Base-by-base conservation (phyloP, 2,329 filamentous ascomycete species). In the Tolypocladium nubicola region DNA sequence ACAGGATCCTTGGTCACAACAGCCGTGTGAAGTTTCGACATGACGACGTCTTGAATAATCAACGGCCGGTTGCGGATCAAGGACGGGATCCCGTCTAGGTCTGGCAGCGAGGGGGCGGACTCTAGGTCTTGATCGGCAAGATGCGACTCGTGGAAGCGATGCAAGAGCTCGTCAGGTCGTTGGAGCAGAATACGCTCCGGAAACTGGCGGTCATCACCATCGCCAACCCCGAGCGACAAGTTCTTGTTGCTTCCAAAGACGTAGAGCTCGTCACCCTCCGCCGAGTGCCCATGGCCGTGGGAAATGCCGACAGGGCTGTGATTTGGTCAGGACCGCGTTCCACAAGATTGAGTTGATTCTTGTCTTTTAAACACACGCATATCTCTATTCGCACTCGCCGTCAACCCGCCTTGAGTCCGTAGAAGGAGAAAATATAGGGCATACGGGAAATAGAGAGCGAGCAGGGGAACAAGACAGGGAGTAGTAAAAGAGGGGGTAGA, bases 191-290 rank as follows among this genome's bases (percentile, higher is more conserved):
- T 84, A 11, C 90, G 87, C 69, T 97, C 94, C 0, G 94, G 94
- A 65, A 88, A 96, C 62, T 97, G 92, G 3, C 94, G 85, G 68
- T 99, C 93, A 69, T 97, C 91, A 66, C 95, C 88, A 67, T 99
- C 92, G n/a, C 92, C 92, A 59, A 97, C 87, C 1, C 94, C 94
- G 26, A 99, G 81, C 0, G 89, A 94, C 11, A 96, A 74, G 64
- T 99, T 99, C 67, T 94, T 95, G 73, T 97, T 99, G 72, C 92
- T 97, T 54, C 94, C 94, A 72, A 97, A 97, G 1, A 90, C 87
- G 66, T 90, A 97, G 1, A 97, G 76, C 67, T 99, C 94, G 65
- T 96, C 90, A 10, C 90, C 93, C 33, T 64, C 59, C 4, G 64
- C 59, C 21, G 65, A 62, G 26, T 59, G 59, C 8, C 60, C 61